Evolutionary conservation across 2,329 filamentous ascomycete species (phyloP), one percentile per base, ranked within the genome.

Genomic region (Capronia coronata): DNA sequence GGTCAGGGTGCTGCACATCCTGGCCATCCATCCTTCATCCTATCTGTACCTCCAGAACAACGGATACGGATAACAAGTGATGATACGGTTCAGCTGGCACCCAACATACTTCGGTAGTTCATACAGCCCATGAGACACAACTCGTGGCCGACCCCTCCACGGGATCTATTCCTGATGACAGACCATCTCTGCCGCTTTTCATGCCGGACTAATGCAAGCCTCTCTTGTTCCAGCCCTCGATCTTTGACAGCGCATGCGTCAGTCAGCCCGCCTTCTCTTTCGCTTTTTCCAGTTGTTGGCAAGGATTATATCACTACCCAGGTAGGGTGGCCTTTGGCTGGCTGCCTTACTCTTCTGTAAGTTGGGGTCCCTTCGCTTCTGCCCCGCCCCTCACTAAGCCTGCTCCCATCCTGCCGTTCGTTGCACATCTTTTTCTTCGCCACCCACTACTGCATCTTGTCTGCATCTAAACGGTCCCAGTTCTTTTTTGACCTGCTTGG

Each of bases 241-340:
- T 18, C 40, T 45, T 49, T 49, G 49, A 55, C 49, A 52, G 43
- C 53, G 43, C 48, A 55, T 52, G 53, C 53, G 53, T 55, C 49
- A 55, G 53, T 46, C 52, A 42, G 27, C 49, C 43, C 44, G 25
- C 23, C 32, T 11, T 32, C 13, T 8, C 14, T n/a, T n/a, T n/a
- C n/a, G n/a, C n/a, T n/a, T n/a, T n/a, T n/a, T n/a, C n/a, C n/a
- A n/a, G n/a, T n/a, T n/a, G n/a, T n/a, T n/a, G n/a, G 4, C 8
- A 6, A 19, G 16, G 29, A 16, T 39, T 35, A n/a, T n/a, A n/a
- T n/a, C n/a, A n/a, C n/a, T n/a, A n/a, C n/a, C n/a, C n/a, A n/a
- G n/a, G 30, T 13, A 48, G 47, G 44, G 53, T 46, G 50, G n/a
- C n/a, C n/a, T n/a, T n/a, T n/a, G 41, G 53, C 53, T 56, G 54